Conservation (phyloP, 345 rosid genomes). For the Eucalyptus leucophloia region DNA sequence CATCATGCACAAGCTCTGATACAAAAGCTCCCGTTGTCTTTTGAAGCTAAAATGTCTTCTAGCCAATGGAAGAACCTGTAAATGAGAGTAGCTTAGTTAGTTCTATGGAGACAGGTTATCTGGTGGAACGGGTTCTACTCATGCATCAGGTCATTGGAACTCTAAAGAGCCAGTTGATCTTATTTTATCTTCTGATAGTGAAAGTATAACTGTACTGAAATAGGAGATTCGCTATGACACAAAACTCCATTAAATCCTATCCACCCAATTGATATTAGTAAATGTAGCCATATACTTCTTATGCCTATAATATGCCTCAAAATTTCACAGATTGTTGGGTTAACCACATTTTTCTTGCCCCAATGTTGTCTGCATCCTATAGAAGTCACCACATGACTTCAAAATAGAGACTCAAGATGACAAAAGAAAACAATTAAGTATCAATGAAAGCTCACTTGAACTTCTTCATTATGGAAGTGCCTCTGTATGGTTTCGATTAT, state of each 20-base stretch:
- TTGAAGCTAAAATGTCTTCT: conserved; percentile 57
- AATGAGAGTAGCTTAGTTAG: conserved; percentile 5
- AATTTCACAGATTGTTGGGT: background rate
- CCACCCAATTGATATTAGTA: background rate
- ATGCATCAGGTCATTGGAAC: background rate
- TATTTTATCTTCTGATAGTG: background rate
- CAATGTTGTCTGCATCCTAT: background rate
- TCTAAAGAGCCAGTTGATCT: background rate
- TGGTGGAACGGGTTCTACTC: background rate
- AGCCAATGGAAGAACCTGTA: conserved; percentile 85
- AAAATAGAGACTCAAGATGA: background rate
- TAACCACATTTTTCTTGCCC: background rate
- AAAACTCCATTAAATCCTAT: background rate
- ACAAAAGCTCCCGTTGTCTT: conserved; percentile 71
- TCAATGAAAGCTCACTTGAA: conserved; percentile 41
- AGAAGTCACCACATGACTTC: background rate
- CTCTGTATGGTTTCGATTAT: conserved; percentile 63
- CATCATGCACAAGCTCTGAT: conserved; percentile 81
- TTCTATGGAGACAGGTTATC: background rate
- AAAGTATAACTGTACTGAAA: background rate
- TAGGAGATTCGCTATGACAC: background rate
- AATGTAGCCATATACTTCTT: background rate
- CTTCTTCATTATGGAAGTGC: conserved; percentile 78
- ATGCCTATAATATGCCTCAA: background rate
- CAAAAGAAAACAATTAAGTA: background rate